Percentiles rank a stretch among this genome's conserved stretches.
Evolutionary conservation across 1,284 basidiomycete genomes (phyloP).

Genomic region (Neolentinus lepideus): DNA sequence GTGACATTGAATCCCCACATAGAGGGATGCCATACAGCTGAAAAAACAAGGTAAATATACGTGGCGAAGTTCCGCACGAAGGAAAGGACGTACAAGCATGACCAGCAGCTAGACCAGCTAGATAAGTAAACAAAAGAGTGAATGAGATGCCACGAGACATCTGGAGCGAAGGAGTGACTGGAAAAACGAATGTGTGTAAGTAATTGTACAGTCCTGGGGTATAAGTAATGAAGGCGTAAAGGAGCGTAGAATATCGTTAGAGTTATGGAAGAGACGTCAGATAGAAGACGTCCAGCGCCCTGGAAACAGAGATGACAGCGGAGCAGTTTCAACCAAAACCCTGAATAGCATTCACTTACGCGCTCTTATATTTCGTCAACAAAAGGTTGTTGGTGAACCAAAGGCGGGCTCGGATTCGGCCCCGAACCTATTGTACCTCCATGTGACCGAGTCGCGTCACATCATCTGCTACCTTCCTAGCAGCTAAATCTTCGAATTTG

Average conservation of each 20-base stretch:
- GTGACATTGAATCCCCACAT: conserved; percentile 56
- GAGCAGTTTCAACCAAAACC: neutral
- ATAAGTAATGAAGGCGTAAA: too few relatives aligned
- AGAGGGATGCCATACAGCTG: conserved; percentile 24
- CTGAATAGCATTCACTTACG: neutral
- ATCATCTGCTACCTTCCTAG: too few relatives aligned
- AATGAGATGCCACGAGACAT: too few relatives aligned
- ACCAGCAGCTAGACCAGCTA: neutral
- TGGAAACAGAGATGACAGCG: neutral
- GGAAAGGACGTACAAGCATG: neutral
- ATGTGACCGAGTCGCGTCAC: neutral
- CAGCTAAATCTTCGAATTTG: too few relatives aligned
- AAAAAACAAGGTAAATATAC: neutral
- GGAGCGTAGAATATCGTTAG: too few relatives aligned
- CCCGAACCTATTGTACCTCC: neutral
- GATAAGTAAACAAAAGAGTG: neutral
- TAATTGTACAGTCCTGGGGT: too few relatives aligned
- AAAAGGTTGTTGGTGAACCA: neutral
- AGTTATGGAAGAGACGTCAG: too few relatives aligned
- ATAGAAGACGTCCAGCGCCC: neutral
- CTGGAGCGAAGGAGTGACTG: too few relatives aligned
- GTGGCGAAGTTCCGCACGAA: neutral
- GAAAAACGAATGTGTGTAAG: too few relatives aligned
- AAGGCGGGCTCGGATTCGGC: neutral
- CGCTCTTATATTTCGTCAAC: neutral